Evolutionary conservation across 352 stramenopile species (phyloP).

Genomic region (Pythium apleroticum): DNA sequence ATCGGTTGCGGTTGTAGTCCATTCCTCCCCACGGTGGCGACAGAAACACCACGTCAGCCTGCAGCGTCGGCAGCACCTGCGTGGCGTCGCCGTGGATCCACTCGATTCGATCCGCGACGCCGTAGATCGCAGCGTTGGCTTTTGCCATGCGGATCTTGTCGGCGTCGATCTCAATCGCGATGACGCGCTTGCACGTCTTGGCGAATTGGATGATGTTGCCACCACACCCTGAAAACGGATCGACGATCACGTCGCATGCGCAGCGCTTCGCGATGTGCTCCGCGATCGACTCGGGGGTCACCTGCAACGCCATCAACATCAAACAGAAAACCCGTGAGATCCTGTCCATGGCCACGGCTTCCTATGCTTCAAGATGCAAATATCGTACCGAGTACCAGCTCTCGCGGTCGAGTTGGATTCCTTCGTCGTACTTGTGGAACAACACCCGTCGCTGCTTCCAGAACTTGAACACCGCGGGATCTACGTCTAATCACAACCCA

Average conservation of each 20-base stretch:
- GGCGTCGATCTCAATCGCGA: slow-evolving; percentile 92
- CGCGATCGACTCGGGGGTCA: slow-evolving; percentile 91
- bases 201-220: slow-evolving; percentile 94
- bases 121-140: slow-evolving; percentile 91
- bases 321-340: not conserved
- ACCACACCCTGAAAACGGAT: slow-evolving; percentile 92
- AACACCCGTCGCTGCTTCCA: slow-evolving; percentile 86
- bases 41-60: slow-evolving; percentile 89
- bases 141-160: slow-evolving; percentile 88
- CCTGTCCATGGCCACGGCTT: not conserved
- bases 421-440: slow-evolving; percentile 91
- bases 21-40: slow-evolving; percentile 89
- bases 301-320: not conserved
- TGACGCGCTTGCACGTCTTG: slow-evolving; percentile 84
- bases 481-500: slow-evolving; percentile 21
- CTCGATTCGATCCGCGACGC: slow-evolving; percentile 89
- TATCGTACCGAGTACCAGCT: slow-evolving; percentile 86
- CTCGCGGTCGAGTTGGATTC: slow-evolving; percentile 91
- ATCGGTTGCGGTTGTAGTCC: slow-evolving; percentile 68
- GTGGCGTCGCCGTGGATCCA: slow-evolving; percentile 90
- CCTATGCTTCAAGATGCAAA: too few species aligned
- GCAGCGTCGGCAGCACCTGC: slow-evolving; percentile 68
- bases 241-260: slow-evolving; percentile 83
- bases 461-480: slow-evolving; percentile 77
- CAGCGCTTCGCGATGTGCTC: slow-evolving; percentile 83